These are phyloP conservation scores for Eucalyptus marginata DNA, from an alignment of 345 rosid species.

Conservation along the genomic window DNA sequence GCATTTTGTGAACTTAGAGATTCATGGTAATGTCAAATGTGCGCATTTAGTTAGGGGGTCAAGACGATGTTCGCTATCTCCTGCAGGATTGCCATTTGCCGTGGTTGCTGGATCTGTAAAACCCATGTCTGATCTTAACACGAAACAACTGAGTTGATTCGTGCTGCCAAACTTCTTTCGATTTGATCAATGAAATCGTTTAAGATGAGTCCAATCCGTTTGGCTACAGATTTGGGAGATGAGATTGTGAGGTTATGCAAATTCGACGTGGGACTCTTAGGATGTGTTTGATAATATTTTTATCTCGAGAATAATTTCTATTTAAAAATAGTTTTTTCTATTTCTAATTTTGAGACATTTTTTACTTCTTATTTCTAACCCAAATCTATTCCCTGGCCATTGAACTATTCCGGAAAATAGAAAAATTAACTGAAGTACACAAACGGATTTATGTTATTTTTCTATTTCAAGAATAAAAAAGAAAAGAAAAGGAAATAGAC, in stretches of 20 bases:
- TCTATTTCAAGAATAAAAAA: no score
- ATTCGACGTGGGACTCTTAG: not conserved
- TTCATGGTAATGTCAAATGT: not conserved
- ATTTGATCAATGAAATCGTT: no score
- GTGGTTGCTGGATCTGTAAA: not conserved
- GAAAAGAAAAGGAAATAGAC: accelerated
- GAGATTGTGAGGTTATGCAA: not conserved
- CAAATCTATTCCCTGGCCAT: no score
- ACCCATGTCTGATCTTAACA: not conserved
- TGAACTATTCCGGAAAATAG: no score
- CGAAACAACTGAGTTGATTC: not conserved
- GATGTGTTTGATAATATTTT: accelerated
- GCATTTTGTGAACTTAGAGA: not conserved
- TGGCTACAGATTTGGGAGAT: not conserved
- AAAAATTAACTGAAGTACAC: no score
- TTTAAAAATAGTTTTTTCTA: no score
- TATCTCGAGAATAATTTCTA: no score
- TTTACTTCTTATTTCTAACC: no score
- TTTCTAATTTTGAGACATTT: no score
- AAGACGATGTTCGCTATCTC: not conserved
- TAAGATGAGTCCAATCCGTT: not conserved
- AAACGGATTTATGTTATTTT: no score
- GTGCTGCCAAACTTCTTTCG: not conserved
- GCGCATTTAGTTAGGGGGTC: not conserved
- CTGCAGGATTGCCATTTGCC: not conserved